Evolutionary conservation across 345 rosid species (phyloP), one percentile per base, ranked within the genome.

Genomic region (Populus simonii): DNA sequence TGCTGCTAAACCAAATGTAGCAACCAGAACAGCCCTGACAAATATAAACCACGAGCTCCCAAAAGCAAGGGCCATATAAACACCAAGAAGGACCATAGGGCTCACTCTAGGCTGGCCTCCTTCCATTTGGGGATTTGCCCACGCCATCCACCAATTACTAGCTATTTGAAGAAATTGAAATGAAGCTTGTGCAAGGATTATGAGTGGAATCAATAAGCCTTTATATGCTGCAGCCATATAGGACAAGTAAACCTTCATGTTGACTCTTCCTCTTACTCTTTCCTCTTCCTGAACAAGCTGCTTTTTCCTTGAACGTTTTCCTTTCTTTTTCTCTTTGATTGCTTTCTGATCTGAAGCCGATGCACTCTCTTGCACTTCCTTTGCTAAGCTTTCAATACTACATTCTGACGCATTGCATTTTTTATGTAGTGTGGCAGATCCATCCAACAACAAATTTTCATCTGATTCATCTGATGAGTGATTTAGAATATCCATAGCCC

Each of bases 71-170:
- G 95, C 98, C 76, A 94, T 96, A 81, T 89, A 96, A 84, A 96
- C 97, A 71, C 91, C 79, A 49, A 96, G 89, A 80, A 96, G 97
- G 81, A 88, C 89, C 87, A 92, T 90, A 20, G 98, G 91, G 80
- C 84, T 78, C 79, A 91, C 97, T 88, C 90, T 96, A 39, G 99
- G 87, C 74, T 84, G 84, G 74, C 89, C 99, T 71, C 97, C 99
- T 89, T 89, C 97, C 20, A 94, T 92, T 80, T 93, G 99, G 76
- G 99, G 99, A 85, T 94, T 96, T 62, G 98, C 98, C 99, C 99
- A 96, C 74, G 99, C 99, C 99, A 96, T 96, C 99, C 99, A 96
- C 99, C 99, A 96, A 82, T 88, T 96, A 85, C 99, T 90, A 83
- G 97, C 95, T 80, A 96, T 96, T 87, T 96, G 99, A 77, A 96